A percentile compares a stretch with the other conserved stretches of the same genome.
phyloP scores from a whole-genome alignment of 495 filamentous ascomycete genomes.

The Aspergillus biplanus region DNA sequence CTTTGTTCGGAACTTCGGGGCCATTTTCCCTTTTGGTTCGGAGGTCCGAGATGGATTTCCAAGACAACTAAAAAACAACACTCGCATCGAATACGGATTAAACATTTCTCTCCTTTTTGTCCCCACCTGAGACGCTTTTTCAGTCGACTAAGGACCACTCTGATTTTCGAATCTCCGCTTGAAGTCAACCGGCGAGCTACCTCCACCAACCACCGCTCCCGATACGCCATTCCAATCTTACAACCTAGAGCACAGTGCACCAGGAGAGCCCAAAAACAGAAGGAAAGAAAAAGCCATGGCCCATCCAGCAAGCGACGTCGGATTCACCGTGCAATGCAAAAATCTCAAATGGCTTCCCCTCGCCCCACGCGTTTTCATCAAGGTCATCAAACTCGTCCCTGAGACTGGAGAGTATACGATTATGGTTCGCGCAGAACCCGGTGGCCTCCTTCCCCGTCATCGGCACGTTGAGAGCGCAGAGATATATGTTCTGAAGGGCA shows the following conservation, averaged over 20 bases:
- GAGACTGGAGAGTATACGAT: conserved; percentile 14
- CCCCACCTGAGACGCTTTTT: too few relatives aligned
- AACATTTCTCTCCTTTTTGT: too few relatives aligned
- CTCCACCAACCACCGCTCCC: too few relatives aligned
- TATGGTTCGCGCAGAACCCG: conserved; percentile 8
- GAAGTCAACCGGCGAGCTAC: too few relatives aligned
- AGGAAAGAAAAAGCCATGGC: not conserved
- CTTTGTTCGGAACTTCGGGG: too few relatives aligned
- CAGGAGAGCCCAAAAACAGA: too few relatives aligned
- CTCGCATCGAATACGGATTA: too few relatives aligned
- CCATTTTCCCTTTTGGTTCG: not conserved
- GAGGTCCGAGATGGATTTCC: not conserved
- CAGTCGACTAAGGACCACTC: too few relatives aligned
- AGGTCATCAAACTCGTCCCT: conserved; percentile 13
- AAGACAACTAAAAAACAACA: too few relatives aligned
- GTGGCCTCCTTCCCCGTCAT: conserved; percentile 8
- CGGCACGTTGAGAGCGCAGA: conserved; percentile 12
- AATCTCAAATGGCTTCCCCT: conserved; percentile 11
- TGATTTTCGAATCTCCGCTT: too few relatives aligned
- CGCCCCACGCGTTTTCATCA: conserved; percentile 5
- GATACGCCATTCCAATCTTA: too few relatives aligned
- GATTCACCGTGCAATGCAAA: conserved; percentile 5
- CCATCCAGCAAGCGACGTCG: not conserved
- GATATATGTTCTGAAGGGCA: conserved; percentile 16
- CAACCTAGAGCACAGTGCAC: too few relatives aligned